Evolutionary conservation across 164 flowering plant species (phyloP).

Genomic region (Taxillus chinensis): DNA sequence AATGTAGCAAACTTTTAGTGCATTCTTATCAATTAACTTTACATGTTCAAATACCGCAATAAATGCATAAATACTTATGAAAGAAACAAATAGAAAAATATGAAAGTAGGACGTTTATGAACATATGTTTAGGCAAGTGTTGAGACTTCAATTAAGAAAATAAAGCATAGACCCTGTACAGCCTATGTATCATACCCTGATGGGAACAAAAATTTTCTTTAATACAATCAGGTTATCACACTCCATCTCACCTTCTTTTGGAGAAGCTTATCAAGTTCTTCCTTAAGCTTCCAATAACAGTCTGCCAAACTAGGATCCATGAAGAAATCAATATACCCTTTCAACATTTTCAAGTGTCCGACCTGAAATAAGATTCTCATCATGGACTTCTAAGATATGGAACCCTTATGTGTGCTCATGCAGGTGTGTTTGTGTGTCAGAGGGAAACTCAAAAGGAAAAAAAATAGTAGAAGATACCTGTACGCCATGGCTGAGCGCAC

Average conservation of each 20-base stretch:
- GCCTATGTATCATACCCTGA: too few relatives aligned
- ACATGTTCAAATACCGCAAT: too few relatives aligned
- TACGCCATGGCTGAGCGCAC: conserved; percentile 50
- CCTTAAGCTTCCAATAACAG: conserved; percentile 68
- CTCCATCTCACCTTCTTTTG: conserved; percentile 56
- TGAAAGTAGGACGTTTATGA: not conserved
- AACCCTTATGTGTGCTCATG: too few relatives aligned
- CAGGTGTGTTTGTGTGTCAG: too few relatives aligned
- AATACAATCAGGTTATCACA: not conserved
- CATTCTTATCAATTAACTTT: too few relatives aligned
- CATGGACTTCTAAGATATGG: too few relatives aligned
- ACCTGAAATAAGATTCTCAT: conserved; percentile 30
- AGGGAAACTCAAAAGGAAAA: not conserved
- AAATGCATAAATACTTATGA: not conserved
- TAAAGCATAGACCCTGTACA: too few relatives aligned
- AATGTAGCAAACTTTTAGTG: too few relatives aligned
- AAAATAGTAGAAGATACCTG: conserved; percentile 31
- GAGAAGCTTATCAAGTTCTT: conserved; percentile 64
- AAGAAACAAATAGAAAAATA: not conserved
- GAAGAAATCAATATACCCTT: conserved; percentile 83
- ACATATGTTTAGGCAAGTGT: not conserved
- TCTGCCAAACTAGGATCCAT: conserved; percentile 89
- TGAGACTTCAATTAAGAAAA: too few relatives aligned
- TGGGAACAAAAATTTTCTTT: too few relatives aligned
- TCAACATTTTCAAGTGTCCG: conserved; percentile 90